A percentile compares a stretch with the other conserved stretches of the same genome.
Conservation (phyloP, 345 rosid genomes). For the Psidium friedrichsthalianum region DNA sequence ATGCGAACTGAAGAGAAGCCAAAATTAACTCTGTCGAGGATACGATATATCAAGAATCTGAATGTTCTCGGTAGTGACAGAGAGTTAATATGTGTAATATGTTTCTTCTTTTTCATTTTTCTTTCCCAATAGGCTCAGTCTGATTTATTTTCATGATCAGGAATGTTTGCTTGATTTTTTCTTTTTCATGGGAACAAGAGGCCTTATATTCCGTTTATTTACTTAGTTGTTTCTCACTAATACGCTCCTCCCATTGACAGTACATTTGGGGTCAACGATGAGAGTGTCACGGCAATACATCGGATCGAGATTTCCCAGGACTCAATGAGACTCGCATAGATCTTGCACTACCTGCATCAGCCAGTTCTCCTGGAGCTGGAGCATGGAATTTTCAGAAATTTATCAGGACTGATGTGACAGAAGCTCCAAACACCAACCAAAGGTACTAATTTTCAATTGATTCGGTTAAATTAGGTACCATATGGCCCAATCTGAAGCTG, state of each 20-base stretch:
- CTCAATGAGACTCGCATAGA: not conserved
- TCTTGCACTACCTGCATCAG: constrained; percentile 12
- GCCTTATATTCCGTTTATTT: not conserved
- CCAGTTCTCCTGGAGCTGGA: constrained; percentile 2
- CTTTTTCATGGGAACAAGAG: not conserved
- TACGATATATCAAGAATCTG: not conserved
- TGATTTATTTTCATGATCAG: not conserved
- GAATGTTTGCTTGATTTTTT: not conserved
- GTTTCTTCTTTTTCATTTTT: not conserved
- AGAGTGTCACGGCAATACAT: constrained; percentile 4
- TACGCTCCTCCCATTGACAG: constrained; percentile 5
- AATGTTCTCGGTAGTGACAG: not conserved
- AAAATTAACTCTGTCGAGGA: not conserved
- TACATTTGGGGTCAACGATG: constrained; percentile 14
- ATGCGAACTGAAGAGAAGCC: not conserved
- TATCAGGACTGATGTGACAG: not conserved
- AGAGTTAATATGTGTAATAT: not conserved
- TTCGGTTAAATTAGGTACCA: not conserved
- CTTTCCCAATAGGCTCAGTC: not conserved
- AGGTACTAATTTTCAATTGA: not conserved
- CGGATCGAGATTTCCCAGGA: not conserved
- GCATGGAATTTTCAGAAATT: constrained; percentile 5
- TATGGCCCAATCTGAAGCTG: not conserved
- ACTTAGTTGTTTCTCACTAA: not conserved
- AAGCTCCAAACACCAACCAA: not conserved